These are phyloP conservation scores for Thymus quinquecostatus DNA, from an alignment of 257 asterid genomes.

Conservation along the genomic window DNA sequence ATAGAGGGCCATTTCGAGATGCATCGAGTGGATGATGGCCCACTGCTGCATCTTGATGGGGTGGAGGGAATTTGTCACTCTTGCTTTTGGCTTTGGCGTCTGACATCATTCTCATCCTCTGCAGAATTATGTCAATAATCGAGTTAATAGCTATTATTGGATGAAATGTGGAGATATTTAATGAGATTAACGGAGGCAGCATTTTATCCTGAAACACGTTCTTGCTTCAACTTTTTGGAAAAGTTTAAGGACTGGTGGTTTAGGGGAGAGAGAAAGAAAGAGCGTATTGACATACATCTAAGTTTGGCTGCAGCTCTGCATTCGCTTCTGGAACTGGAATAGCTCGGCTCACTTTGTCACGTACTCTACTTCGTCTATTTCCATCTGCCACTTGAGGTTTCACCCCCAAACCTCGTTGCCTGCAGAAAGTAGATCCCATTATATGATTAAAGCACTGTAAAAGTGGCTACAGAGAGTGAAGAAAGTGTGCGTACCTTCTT, in stretches of 20 bases:
- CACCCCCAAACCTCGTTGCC: slow-evolving; percentile 65
- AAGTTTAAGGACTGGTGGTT: too few relatives aligned
- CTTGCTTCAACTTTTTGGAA: not conserved
- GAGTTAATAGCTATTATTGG: not conserved
- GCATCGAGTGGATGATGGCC: slow-evolving; percentile 59
- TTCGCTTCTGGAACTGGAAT: slow-evolving; percentile 94
- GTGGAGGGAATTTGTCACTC: slow-evolving; percentile 94
- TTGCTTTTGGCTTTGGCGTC: slow-evolving; percentile 67
- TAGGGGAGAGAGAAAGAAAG: not conserved
- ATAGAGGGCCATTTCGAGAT: slow-evolving; percentile 52
- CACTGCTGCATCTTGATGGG: slow-evolving; percentile 83
- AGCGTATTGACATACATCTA: slow-evolving; percentile 60
- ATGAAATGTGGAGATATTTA: not conserved
- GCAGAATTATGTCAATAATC: slow-evolving; percentile 32
- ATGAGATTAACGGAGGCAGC: not conserved
- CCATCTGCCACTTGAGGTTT: slow-evolving; percentile 62
- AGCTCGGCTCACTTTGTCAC: slow-evolving; percentile 70
- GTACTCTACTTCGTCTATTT: slow-evolving; percentile 61
- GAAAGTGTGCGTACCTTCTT: slow-evolving; percentile 58
- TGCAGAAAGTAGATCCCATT: slow-evolving; percentile 27
- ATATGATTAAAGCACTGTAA: slow-evolving; percentile 2
- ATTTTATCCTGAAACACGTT: not conserved
- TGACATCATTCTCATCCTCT: slow-evolving; percentile 72
- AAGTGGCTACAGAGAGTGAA: slow-evolving; percentile 6
- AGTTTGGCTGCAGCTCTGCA: slow-evolving; percentile 85